Conservation (phyloP, 2,329 filamentous ascomycete genomes). For the Triangularia verruculosa region DNA sequence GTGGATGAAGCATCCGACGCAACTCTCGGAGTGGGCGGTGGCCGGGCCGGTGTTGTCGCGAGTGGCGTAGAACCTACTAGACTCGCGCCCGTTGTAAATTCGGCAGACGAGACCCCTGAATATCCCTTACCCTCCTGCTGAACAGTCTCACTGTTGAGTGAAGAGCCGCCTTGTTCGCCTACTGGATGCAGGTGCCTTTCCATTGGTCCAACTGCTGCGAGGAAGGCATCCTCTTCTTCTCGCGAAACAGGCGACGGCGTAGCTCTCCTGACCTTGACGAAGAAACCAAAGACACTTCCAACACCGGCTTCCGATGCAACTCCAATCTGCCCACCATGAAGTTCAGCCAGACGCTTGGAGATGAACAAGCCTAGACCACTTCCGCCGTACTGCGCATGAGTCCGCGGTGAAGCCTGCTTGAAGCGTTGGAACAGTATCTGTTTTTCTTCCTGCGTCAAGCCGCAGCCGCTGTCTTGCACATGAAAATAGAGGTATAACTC, state of each 20-base stretch:
- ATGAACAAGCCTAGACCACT: conserved; percentile 77
- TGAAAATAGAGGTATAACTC: conserved; percentile 49
- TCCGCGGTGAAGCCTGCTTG: conserved; percentile 71
- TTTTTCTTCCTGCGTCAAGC: conserved; percentile 68
- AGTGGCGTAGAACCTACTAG: neutral
- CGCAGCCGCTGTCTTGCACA: conserved; percentile 74
- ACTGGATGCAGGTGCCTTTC: conserved; percentile 27
- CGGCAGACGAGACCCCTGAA: neutral
- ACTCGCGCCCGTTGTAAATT: neutral
- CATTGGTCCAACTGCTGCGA: conserved; percentile 32
- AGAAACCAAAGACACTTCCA: conserved; percentile 75
- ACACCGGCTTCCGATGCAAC: conserved; percentile 65
- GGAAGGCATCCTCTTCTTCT: conserved; percentile 40
- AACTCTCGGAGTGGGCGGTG: neutral
- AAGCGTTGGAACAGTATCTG: conserved; percentile 75
- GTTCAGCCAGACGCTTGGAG: conserved; percentile 70
- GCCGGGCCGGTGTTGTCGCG: conserved; percentile 15
- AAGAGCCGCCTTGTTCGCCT: conserved; percentile 20
- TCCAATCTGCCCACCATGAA: conserved; percentile 78
- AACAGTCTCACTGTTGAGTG: conserved; percentile 17
- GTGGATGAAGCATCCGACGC: neutral
- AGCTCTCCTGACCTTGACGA: conserved; percentile 59
- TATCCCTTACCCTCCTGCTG: neutral
- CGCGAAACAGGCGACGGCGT: conserved; percentile 40
- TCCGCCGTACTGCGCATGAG: conserved; percentile 76